Percentiles rank a stretch among this genome's conserved stretches.
phyloP scores from a whole-genome alignment of 2,329 filamentous ascomycete genomes.

The Didymella glomerata region DNA sequence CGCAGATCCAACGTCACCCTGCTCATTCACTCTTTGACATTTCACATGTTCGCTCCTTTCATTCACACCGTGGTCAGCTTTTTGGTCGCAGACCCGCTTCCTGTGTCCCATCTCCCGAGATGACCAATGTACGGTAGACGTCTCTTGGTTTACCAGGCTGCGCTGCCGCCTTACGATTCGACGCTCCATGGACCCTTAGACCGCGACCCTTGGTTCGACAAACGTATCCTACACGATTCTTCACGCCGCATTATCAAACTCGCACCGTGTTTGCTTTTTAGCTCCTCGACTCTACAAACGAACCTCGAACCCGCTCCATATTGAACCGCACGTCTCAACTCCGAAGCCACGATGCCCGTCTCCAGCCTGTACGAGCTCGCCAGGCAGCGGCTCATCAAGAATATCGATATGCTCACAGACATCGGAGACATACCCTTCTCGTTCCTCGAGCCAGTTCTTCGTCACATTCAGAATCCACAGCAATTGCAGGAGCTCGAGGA shows the following conservation, averaged over 20 bases:
- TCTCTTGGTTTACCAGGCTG: neutral
- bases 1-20: conserved; percentile 23
- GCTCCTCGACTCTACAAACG: neutral
- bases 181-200: conserved; percentile 2
- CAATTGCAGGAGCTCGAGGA: conserved; percentile 78
- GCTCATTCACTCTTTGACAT: conserved; percentile 5
- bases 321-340: neutral
- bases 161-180: conserved; percentile 1
- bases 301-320: neutral
- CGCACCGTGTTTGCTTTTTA: neutral
- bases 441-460: conserved; percentile 72
- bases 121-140: neutral
- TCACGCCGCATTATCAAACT: neutral
- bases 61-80: neutral
- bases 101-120: neutral
- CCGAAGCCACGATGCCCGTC: conserved; percentile 42
- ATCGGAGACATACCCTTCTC: conserved; percentile 76
- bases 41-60: neutral
- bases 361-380: conserved; percentile 52
- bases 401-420: conserved; percentile 64
- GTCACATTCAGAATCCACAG: conserved; percentile 73
- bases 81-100: neutral
- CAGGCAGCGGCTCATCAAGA: conserved; percentile 52
- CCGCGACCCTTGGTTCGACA: neutral
- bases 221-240: neutral